A percentile compares a stretch with the other conserved stretches of the same genome.
Evolutionary conservation across 257 asterid species (phyloP).

Genomic region (Lycium ferocissimum): DNA sequence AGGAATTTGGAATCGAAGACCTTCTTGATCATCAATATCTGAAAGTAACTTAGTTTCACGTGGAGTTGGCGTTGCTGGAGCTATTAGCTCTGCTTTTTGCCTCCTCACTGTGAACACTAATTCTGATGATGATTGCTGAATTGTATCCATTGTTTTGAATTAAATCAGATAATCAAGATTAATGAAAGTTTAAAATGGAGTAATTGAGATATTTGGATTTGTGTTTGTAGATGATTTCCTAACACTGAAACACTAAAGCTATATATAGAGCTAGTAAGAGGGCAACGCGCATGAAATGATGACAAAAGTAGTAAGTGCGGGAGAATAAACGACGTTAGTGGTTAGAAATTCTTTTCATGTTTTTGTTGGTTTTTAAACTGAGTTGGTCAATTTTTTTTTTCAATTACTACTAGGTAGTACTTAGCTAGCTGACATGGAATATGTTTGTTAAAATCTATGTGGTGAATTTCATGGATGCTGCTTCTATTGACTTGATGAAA

Average conservation of each 20-base stretch:
- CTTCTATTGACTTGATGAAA: background rate
- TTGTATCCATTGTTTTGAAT: slow-evolving; percentile 17
- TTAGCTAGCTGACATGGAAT: background rate
- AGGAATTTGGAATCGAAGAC: slow-evolving; percentile 35
- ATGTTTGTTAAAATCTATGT: background rate
- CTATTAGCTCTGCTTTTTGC: slow-evolving; percentile 33
- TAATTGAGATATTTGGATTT: background rate
- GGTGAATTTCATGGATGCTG: background rate
- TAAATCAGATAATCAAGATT: background rate
- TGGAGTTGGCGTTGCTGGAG: slow-evolving; percentile 39
- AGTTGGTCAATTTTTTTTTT: background rate
- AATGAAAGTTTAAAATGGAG: background rate
- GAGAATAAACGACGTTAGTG: background rate
- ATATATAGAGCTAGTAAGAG: background rate
- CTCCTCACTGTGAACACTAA: slow-evolving; percentile 34
- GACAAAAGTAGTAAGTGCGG: background rate
- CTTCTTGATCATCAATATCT: slow-evolving; percentile 38
- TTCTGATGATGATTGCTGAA: background rate
- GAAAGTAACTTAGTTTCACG: slow-evolving; percentile 34
- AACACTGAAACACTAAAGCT: background rate
- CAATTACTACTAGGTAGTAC: no score
- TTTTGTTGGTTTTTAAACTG: background rate
- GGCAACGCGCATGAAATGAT: no score
- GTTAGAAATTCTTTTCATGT: background rate
- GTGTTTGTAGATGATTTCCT: background rate